Base-by-base conservation (phyloP, 306 rosid genomes). In the Aeschynomene evenia region DNA sequence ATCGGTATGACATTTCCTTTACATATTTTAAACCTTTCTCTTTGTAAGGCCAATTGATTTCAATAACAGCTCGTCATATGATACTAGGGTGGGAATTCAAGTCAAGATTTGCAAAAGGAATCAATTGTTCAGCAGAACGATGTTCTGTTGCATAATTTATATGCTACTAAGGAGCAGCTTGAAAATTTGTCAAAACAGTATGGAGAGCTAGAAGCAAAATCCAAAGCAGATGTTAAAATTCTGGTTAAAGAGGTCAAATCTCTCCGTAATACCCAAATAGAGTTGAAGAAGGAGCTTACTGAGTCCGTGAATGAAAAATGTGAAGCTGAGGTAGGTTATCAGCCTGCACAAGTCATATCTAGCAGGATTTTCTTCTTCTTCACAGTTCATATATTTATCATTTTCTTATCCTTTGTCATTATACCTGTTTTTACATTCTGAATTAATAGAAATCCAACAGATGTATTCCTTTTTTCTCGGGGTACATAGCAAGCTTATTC, bases 201-300 rank as follows among this genome's bases (percentile, higher is more conserved):
- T 70, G 92, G 81, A 60, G 97, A 85, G 86, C 82, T 91, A 68
- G 97, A 91, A 82, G 87, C 87, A 39, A 95, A 89, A 67, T 95
- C 99, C 28, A 91, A 87, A 80, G 95, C 93, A 39, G 99, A 95
- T 72, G 79, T 91, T 22, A 93, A 87, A 85, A 82, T 93, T 52
- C 88, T 93, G 77, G 90, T 93, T 77, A 93, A 88, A 82, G 98
- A 93, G 83, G 96, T 93, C 73, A 95, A 91, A 84, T 89, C 91
- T 77, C 96, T 95, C 51, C 92, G 99, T 21, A 89, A 76, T 45
- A 86, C 91, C 34, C 95, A 82, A 72, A 74, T 46, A 36, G 74
- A 77, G 77, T 82, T 89, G 73, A 89, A 91, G 81, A 78, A 83
- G 64, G 91, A 91, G 80, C 91, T 88, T 57, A 66, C 81, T 71